Conservation (phyloP, 352 stramenopile species). For the Phytophthora colocasiae region DNA sequence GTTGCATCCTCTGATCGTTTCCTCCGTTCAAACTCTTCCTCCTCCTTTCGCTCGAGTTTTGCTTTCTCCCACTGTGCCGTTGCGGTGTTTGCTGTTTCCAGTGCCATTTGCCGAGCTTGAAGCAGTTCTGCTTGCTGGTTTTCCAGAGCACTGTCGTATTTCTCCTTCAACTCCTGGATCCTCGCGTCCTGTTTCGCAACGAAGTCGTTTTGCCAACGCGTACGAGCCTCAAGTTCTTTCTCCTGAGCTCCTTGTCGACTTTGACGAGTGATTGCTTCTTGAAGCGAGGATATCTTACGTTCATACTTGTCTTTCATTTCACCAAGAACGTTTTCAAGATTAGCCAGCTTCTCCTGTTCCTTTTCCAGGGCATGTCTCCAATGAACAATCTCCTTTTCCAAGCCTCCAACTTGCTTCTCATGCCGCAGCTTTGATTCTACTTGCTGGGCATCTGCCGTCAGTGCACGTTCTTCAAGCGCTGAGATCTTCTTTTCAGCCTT, state of each 20-base stretch:
- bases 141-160: constrained; percentile 73
- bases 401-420: constrained; percentile 42
- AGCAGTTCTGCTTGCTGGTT: constrained; percentile 64
- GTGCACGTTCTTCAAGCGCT: constrained; percentile 47
- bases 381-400: constrained; percentile 68
- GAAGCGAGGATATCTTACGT: constrained; percentile 50
- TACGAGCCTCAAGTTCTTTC: constrained; percentile 64
- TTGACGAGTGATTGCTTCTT: constrained; percentile 57
- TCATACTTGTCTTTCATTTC: constrained; percentile 61
- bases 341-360: constrained; percentile 51
- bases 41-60: constrained; percentile 46
- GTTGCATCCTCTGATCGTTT: constrained; percentile 36
- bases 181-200: constrained; percentile 71
- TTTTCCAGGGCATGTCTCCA: constrained; percentile 56
- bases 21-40: constrained; percentile 46
- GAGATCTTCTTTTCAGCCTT: constrained; percentile 63
- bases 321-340: constrained; percentile 31
- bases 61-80: constrained; percentile 59
- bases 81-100: constrained; percentile 57
- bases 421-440: constrained; percentile 52
- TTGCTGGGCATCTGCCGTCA: constrained; percentile 38
- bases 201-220: constrained; percentile 77
- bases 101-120: constrained; percentile 50
- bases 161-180: constrained; percentile 71
- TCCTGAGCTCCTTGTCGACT: constrained; percentile 60